A percentile compares a stretch with the other conserved stretches of the same genome.
Conservation (phyloP, 805 yeast species). For the Yarrowia sp. region DNA sequence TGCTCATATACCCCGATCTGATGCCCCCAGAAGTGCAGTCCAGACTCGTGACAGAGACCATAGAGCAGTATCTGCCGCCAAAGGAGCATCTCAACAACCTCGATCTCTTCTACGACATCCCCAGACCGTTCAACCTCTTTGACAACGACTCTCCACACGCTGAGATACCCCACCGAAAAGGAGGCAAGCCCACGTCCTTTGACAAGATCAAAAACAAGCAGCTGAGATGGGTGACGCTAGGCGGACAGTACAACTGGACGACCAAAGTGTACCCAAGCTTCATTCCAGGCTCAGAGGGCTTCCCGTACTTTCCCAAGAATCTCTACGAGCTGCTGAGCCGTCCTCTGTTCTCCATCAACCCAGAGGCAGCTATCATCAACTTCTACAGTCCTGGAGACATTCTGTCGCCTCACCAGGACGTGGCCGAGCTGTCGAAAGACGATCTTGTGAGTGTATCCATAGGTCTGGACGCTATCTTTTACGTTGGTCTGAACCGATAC, state of each 20-base stretch:
- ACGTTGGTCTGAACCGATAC: constrained; percentile 34
- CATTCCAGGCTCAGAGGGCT: constrained; percentile 36
- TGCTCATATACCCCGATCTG: constrained; percentile 35
- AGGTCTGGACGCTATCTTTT: constrained; percentile 45
- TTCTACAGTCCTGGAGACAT: constrained; percentile 46
- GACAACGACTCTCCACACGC: constrained; percentile 3
- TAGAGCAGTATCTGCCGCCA: constrained; percentile 39
- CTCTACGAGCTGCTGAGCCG: constrained; percentile 33
- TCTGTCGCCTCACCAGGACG: constrained; percentile 46
- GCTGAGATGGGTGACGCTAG: constrained; percentile 48
- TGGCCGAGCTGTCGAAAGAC: constrained; percentile 41
- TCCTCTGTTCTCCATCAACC: constrained; percentile 34
- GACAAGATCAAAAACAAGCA: constrained; percentile 33
- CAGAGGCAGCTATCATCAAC: constrained; percentile 46
- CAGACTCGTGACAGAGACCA: constrained; percentile 35
- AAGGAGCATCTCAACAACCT: constrained; percentile 41
- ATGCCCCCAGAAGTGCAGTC: constrained; percentile 36
- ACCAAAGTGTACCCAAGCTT: constrained; percentile 44
- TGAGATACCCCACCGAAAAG: constrained; percentile 23
- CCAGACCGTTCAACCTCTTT: constrained; percentile 39
- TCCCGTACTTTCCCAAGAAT: constrained; percentile 38
- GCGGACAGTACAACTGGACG: constrained; percentile 50
- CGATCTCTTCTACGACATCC: constrained; percentile 38
- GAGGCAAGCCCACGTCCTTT: constrained; percentile 30
- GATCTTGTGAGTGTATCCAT: constrained; percentile 43